Evolutionary conservation across 2,329 filamentous ascomycete species (phyloP), one percentile per base, ranked within the genome.

Genomic region (Claviceps capensis): DNA sequence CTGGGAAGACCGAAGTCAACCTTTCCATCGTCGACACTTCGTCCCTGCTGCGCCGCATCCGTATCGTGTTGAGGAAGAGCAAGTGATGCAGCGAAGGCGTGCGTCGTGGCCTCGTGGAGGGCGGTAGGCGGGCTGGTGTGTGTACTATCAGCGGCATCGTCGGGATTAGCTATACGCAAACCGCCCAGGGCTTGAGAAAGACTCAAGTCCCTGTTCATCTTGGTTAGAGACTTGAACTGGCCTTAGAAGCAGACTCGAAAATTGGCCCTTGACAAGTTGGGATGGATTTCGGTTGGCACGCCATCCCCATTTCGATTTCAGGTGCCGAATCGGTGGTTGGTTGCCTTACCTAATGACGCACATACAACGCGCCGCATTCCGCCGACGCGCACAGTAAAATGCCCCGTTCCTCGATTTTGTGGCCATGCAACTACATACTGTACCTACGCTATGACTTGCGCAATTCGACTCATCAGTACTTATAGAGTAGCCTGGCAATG

Each of bases 101-200:
- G 48, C 26, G 57, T 57, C 26, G 59, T 30, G 19, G 30, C 48
- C 44, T 64, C 61, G 46, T 59, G 49, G 23, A 23, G 16, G 50
- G 60, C 60, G 49, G 62, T 54, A 49, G 54, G 49, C 36, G 47
- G 41, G 37, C 34, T 36, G 36, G 46, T 26, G n/a, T 47, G 46
- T 43, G 48, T 14, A 43, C 34, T 49, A 23, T 69, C 67, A 63
- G 63, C 67, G 57, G 79, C 77, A 71, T 93, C 82, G 72, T 96
- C 90, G 52, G 91, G 91, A 69, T 97, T 98, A 62, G 93, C 91
- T 68, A 98, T 97, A 67, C 91, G 88, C 69, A 98, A 76, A 63
- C 91, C 91, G 64, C 93, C 93, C 63, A 97, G 78, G 64, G 88
- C 88, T 72, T 90, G 86, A 65, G 89, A 93, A 59, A 97, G 81